Evolutionary conservation across 192 early-diverging fungal genomes (phyloP).

Genomic region (Rhizophagus prolifer): DNA sequence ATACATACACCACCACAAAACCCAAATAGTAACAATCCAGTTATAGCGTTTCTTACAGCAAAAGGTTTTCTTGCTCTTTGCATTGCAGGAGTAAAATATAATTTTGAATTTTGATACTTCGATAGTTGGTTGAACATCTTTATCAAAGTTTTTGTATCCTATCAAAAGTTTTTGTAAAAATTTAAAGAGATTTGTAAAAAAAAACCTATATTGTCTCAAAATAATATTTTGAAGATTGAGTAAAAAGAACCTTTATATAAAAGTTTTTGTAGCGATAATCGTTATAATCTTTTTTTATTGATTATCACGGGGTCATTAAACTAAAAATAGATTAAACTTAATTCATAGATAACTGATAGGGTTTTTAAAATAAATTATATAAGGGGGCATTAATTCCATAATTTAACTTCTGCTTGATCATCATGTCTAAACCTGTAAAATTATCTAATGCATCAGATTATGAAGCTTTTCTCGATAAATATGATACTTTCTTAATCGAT

Average conservation of each 20-base stretch:
- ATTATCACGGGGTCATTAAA: no score
- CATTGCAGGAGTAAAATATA: slow-evolving; percentile 51
- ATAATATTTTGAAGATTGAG: no score
- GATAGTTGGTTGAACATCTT: not conserved
- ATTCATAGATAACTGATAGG: no score
- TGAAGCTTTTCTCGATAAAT: slow-evolving; percentile 65
- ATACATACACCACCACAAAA: slow-evolving; percentile 58
- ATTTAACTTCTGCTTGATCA: not conserved
- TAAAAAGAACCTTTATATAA: no score
- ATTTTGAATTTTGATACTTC: slow-evolving; percentile 36
- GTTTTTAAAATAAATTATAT: not conserved
- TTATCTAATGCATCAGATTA: slow-evolving; percentile 51
- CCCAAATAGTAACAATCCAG: slow-evolving; percentile 47
- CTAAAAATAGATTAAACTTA: not conserved
- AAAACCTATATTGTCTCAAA: no score
- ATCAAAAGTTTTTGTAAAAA: no score
- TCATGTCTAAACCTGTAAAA: slow-evolving; percentile 32
- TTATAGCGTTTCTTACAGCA: slow-evolving; percentile 48
- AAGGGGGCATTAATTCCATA: not conserved
- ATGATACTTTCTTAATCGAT: slow-evolving; percentile 95
- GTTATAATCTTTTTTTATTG: no score
- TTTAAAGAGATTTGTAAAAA: not conserved
- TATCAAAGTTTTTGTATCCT: not conserved
- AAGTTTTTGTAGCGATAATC: no score
- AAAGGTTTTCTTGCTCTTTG: slow-evolving; percentile 57